Base-by-base conservation (phyloP, 495 filamentous ascomycete genomes). In the Stereocaulon alpinum region DNA sequence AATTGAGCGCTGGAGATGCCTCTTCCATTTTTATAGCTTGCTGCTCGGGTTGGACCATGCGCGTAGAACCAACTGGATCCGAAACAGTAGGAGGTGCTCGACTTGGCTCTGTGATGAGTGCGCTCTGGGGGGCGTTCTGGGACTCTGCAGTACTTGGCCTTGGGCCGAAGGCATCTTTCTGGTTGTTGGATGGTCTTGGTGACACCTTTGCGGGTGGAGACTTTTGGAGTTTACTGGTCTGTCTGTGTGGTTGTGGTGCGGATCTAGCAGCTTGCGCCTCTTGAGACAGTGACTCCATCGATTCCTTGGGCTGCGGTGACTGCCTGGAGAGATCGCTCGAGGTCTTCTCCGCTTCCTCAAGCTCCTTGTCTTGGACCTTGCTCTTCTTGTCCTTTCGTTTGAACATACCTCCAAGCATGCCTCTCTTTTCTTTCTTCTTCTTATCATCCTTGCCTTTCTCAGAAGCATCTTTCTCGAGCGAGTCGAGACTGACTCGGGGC, bases 321-420 rank as follows among this genome's bases (percentile, higher is more conserved):
- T 72, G 69, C 59, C 79, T 71, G 64, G 76, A 67, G 27, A 76
- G 61, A 61, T 86, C 82, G 60, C 71, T 67, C 0, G 84, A 85
- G 48, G 79, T 74, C 68, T 85, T 88, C 58, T 86, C 82, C 18
- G 63, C 60, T 2, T 76, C 73, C 29, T 89, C 86, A 11, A 79
- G 75, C 54, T 87, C 86, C 47, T 88, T 84, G 52, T 88, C 86
- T 10, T 77, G 75, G 45, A 77, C 71, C 63, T 85, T 87, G 56
- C 74, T 74, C 69, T 88, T 96, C 77, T 91, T 95, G 63, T 95
- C 89, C 66, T 94, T 96, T 57, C 89, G 79, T 66, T 95, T 96
- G 79, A 99, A 99, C 65, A 97, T 79, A 43, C 90, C 91, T 65
- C 90, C 90, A 51, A 99, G 83, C 73, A 92, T 95, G 51, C 91